These are phyloP conservation scores for Tolypocladium album DNA, from an alignment of 2,329 filamentous ascomycete genomes.

Conservation along the genomic window DNA sequence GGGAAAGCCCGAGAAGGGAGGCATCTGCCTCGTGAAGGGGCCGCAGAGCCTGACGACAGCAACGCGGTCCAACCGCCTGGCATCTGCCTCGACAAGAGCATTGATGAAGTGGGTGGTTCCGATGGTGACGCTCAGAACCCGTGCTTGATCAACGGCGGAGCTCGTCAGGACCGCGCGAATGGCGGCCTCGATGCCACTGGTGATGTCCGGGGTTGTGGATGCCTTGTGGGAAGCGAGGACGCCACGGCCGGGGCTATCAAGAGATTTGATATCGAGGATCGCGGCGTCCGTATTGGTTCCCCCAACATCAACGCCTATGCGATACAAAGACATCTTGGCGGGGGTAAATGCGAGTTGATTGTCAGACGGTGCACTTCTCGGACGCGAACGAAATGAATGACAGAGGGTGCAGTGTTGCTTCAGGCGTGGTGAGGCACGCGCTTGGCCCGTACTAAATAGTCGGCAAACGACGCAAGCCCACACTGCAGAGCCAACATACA, in stretches of 20 bases:
- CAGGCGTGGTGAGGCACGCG: not conserved
- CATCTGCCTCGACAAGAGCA: conserved; percentile 34
- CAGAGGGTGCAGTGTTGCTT: not conserved
- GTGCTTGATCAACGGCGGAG: conserved; percentile 23
- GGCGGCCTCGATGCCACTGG: conserved; percentile 34
- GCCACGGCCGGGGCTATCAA: conserved; percentile 22
- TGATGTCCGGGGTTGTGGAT: conserved; percentile 38
- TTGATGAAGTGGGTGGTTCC: conserved; percentile 41
- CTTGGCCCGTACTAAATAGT: not conserved
- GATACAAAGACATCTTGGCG: conserved; percentile 24
- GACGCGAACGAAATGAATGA: not conserved
- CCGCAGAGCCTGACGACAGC: conserved; percentile 35
- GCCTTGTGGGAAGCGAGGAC: conserved; percentile 37
- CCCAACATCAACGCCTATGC: conserved; percentile 32
- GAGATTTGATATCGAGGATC: conserved; percentile 29
- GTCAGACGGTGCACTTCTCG: not conserved
- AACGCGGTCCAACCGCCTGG: conserved; percentile 28
- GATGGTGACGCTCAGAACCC: conserved; percentile 36
- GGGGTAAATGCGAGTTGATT: not conserved
- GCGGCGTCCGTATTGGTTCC: conserved; percentile 33
- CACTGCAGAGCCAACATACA: not conserved
- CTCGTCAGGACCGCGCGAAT: conserved; percentile 29
- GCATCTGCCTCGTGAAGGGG: conserved; percentile 30
- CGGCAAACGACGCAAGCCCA: not conserved
- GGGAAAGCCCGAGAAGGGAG: conserved; percentile 36